Base-by-base conservation (phyloP, 805 yeast species). In the Kluyveromyces siamensis region DNA sequence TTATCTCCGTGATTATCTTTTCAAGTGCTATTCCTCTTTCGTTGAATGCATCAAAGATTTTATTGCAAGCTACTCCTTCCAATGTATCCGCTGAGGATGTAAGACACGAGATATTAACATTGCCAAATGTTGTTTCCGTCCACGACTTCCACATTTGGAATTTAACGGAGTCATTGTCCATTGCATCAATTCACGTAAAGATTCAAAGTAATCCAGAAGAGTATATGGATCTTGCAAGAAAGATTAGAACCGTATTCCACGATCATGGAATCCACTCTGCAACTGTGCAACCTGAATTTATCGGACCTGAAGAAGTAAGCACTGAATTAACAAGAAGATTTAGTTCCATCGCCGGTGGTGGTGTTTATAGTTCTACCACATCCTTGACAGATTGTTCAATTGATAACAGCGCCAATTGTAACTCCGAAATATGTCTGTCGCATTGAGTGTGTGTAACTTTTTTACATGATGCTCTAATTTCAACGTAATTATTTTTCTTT, bases 61-160 rank as follows among this genome's bases (percentile, higher is more conserved):
- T 91, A 52, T 72, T 91, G 50, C 98, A 91, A 68, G 98, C 96
- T 1, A 86, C 96, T 1, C 99, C 99, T 19, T 75, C 83, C n/a
- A 75, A 82, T 39, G 73, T 93, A 48, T 80, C 88, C 56, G 83
- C 95, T 17, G 84, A 85, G 52, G 76, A 75, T 30, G 87, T 93
- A 41, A 78, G 82, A 50, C 71, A 74, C 45, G 87, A 86, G 52
- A 83, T 91, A 41, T 66, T 80, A 37, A 69, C 76, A 16, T 72
- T 93, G 17, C 76, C 80, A 1, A 86, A 90, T 25, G 91, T 91
- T 46, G 74, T 78, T 49, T 85, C 95, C 1, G 83, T 93, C 33
- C 99, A 91, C 66, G 99, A 91, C 68, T 83, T 91, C 74, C 99
- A 91, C 67, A 83, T 91, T 50, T 91, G 99, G 99, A 91, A 89